These are phyloP conservation scores for Neofusicoccum parvum DNA, from an alignment of 2,329 filamentous ascomycete species.

Conservation along the genomic window DNA sequence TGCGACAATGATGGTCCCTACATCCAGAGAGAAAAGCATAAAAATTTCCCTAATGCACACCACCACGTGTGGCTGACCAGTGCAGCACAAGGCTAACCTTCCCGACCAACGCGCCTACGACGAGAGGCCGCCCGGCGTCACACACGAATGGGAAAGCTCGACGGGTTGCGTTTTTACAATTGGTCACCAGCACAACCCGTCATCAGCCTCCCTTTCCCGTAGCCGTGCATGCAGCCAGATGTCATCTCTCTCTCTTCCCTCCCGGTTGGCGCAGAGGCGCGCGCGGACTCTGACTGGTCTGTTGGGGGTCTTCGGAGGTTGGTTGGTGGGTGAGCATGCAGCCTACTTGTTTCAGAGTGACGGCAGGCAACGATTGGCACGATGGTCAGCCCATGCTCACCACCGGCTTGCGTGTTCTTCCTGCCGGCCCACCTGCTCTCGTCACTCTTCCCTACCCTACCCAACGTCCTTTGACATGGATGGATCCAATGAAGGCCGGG, in stretches of 20 bases:
- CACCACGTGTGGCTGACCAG: background rate
- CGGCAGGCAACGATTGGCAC: slow-evolving; percentile 5
- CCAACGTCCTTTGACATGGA: background rate
- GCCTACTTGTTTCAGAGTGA: slow-evolving; percentile 16
- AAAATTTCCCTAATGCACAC: background rate
- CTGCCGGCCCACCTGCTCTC: slow-evolving; percentile 7
- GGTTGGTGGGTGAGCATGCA: background rate
- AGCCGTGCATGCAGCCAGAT: background rate
- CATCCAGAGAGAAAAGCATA: background rate
- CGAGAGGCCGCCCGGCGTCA: background rate
- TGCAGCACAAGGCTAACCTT: slow-evolving; percentile 3
- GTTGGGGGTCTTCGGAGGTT: background rate
- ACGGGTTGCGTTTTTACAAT: background rate
- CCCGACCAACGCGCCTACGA: background rate
- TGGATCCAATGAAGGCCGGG: background rate
- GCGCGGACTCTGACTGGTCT: no score
- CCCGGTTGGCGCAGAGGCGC: background rate
- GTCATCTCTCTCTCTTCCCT: background rate
- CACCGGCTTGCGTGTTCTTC: slow-evolving; percentile 14
- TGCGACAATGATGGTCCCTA: background rate
- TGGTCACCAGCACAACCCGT: background rate
- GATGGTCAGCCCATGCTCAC: slow-evolving; percentile 12
- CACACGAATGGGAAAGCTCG: background rate
- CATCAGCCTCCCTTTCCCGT: background rate
- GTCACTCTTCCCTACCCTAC: background rate